Base-by-base conservation (phyloP, 1,139 yeast species). In the Yarrowia galli region DNA sequence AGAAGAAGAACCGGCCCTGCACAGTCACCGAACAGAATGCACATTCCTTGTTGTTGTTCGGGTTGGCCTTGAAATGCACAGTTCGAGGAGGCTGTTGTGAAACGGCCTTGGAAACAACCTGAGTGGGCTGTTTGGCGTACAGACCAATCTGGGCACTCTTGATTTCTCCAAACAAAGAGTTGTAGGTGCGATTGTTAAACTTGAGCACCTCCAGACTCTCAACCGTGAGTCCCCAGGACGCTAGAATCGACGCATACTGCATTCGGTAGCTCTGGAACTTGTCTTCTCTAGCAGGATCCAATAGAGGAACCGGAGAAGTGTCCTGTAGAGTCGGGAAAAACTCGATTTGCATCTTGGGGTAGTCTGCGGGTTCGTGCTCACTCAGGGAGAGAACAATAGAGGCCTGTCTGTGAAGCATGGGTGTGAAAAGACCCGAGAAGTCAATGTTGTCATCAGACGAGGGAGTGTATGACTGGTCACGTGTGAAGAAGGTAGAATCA, bases 221-320 rank as follows among this genome's bases (percentile, higher is more conserved):
- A 22, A 90, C 83, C 0, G 92, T 91, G 36, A 92, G 81, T 0
- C 95, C 96, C 98, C 98, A 93, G 49, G 84, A 78, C 73, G 85
- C 91, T 28, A 93, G 79, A 76, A 92, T 83, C n/a, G 89, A 85
- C 0, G 98, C 95, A 76, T 93, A 93, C 70, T 87, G 89, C 40
- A 84, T 83, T 53, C 97, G 79, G 75, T 89, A 91, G 16, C 76
- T 73, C 67, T 80, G 78, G 69, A 85, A 81, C 69, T 83, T 83
- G 1, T 75, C 78, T 35, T 80, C 81, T 67, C 84, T 84, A 35
- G 82, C 81, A 6, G 84, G 77, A 66, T 83, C 83, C 60, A 89
- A 77, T 56, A 88, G 77, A 1, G 79, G 76, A 1, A 83, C 79
- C 66, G 83, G 82, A 69, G 56, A 22, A 10, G 56, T 23, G 25